Conservation (phyloP, 495 filamentous ascomycete species). For the Friedmanniomyces simplex region DNA sequence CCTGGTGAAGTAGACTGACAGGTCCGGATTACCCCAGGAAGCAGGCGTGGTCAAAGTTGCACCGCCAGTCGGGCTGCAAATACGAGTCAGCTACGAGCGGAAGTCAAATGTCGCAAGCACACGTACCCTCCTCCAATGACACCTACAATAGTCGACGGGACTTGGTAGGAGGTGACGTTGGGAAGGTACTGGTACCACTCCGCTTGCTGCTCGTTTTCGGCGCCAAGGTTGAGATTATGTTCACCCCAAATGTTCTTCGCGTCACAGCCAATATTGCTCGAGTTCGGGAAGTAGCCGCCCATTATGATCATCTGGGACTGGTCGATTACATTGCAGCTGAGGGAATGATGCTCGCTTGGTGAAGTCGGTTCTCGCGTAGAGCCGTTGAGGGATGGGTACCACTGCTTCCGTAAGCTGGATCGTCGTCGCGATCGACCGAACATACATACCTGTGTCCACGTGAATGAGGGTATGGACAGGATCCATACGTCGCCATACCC, state of each 20-base stretch:
- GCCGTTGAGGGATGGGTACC: conserved; percentile 24
- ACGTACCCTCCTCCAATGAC: conserved; percentile 39
- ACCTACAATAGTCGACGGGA: conserved; percentile 34
- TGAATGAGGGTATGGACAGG: conserved; percentile 43
- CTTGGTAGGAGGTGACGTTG: conserved; percentile 33
- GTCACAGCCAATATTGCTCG: conserved; percentile 24
- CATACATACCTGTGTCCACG: conserved; percentile 35
- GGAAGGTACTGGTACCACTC: conserved; percentile 35
- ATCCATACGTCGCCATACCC: conserved; percentile 50
- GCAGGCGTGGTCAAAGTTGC: conserved; percentile 31
- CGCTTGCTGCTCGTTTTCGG: conserved; percentile 26
- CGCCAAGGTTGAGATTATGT: conserved; percentile 39
- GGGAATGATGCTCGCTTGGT: conserved; percentile 36
- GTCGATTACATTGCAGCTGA: conserved; percentile 43
- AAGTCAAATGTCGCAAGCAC: background rate
- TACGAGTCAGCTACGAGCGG: conserved; percentile 5
- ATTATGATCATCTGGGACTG: conserved; percentile 36
- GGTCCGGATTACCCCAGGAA: conserved; percentile 24
- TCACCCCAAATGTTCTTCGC: conserved; percentile 29
- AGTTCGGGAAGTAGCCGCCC: conserved; percentile 34
- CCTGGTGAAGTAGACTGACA: conserved; percentile 28
- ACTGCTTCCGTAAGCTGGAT: conserved; percentile 20
- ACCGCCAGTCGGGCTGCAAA: conserved; percentile 28
- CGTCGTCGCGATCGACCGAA: background rate
- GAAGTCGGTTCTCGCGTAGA: background rate